Percentiles rank a stretch among this genome's conserved stretches.
phyloP scores from a whole-genome alignment of 306 rosid genomes.

The Senna siamea region DNA sequence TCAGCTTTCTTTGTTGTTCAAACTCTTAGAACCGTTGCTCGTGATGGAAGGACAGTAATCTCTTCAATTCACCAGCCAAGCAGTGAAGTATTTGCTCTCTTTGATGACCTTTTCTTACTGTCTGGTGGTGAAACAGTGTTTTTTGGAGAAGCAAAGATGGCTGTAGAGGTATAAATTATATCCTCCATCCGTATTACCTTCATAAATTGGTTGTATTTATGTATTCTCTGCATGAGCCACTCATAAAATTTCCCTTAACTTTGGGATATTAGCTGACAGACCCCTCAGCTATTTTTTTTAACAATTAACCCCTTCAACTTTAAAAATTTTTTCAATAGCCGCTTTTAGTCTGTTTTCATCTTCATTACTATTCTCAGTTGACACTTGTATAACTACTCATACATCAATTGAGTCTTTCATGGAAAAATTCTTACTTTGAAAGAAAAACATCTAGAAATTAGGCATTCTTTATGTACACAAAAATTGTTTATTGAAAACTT shows the following conservation, averaged over 20 bases:
- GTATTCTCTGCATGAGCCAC: not conserved
- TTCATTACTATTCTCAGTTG: not conserved
- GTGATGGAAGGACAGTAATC: conserved; percentile 79
- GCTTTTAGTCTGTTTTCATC: not conserved
- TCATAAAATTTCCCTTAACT: not conserved
- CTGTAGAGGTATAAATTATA: conserved; percentile 56
- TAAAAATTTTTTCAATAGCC: not conserved
- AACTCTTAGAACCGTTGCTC: conserved; percentile 75
- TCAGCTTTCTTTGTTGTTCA: conserved; percentile 83
- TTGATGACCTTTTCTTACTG: conserved; percentile 81
- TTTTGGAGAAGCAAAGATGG: conserved; percentile 83
- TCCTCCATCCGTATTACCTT: not conserved
- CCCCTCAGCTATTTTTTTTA: not conserved
- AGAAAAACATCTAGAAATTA: not conserved
- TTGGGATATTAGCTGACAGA: no score
- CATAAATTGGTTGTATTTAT: not conserved
- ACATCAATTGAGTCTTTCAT: not conserved
- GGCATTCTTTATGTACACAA: not conserved
- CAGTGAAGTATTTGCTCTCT: conserved; percentile 86
- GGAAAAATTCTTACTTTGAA: not conserved
- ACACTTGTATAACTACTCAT: not conserved
- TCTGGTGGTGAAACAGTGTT: conserved; percentile 86
- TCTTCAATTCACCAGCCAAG: conserved; percentile 90
- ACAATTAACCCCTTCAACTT: not conserved
- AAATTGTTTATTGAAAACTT: not conserved